These are phyloP conservation scores for Leccinum disarticulatum DNA, from an alignment of 768 basidiomycete species.

Conservation along the genomic window DNA sequence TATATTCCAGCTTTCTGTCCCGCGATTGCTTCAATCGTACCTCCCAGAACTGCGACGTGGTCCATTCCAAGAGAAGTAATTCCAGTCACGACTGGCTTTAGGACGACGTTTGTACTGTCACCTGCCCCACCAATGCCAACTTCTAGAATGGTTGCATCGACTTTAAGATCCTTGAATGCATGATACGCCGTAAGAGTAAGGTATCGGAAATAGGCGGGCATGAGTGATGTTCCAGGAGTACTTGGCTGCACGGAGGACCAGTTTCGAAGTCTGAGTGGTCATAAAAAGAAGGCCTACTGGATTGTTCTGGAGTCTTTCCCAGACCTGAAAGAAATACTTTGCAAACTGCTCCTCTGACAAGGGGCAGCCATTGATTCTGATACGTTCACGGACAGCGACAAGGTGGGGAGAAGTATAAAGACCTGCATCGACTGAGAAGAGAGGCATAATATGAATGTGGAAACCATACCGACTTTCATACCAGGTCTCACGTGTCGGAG, in stretches of 20 bases:
- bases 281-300: constrained; percentile 42
- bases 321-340: constrained; percentile 93
- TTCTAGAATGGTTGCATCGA: constrained; percentile 91
- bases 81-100: constrained; percentile 85
- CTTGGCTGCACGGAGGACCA: constrained; percentile 40
- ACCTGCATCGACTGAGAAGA: constrained; percentile 45
- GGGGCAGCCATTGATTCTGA: constrained; percentile 88
- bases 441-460: neutral
- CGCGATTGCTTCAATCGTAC: constrained; percentile 86
- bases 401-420: constrained; percentile 97
- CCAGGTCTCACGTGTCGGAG: constrained; percentile 70
- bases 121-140: constrained; percentile 94
- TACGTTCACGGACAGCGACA: constrained; percentile 92
- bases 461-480: constrained; percentile 75
- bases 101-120: constrained; percentile 96
- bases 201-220: constrained; percentile 94
- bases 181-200: constrained; percentile 92
- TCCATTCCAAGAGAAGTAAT: constrained; percentile 91
- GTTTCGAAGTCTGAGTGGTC: neutral
- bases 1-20: constrained; percentile 97
- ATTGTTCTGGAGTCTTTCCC: constrained; percentile 78
- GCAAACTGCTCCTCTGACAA: constrained; percentile 87
- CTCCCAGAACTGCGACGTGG: constrained; percentile 84
- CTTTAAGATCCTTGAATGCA: constrained; percentile 74
- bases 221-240: constrained; percentile 52